Conservation (phyloP, 371 early-diverging fungal species). For the Rhizomucor miehei region DNA sequence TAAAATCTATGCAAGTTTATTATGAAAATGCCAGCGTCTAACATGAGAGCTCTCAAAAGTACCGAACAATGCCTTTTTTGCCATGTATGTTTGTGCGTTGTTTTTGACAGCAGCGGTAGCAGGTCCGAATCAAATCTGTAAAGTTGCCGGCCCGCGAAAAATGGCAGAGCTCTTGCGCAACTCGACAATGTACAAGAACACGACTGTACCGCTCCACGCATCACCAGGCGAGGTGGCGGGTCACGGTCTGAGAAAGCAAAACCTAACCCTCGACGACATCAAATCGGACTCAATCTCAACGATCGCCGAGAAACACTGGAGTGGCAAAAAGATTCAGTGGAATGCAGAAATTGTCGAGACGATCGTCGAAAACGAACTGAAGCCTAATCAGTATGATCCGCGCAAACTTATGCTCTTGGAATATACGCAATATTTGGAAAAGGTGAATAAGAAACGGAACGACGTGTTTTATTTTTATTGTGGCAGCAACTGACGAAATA, state of each 20-base stretch:
- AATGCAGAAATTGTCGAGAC: slow-evolving; percentile 53
- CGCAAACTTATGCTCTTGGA: slow-evolving; percentile 68
- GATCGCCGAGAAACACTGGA: slow-evolving; percentile 46
- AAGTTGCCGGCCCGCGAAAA: too few relatives aligned
- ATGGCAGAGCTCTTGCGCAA: too few relatives aligned
- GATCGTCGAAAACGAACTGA: slow-evolving; percentile 60
- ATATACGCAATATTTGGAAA: slow-evolving; percentile 78
- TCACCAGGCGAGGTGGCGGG: slow-evolving; percentile 34
- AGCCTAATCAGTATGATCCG: slow-evolving; percentile 43
- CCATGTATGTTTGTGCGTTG: too few relatives aligned
- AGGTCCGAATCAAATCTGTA: too few relatives aligned
- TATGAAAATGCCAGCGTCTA: too few relatives aligned
- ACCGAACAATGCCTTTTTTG: too few relatives aligned
- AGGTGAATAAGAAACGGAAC: slow-evolving; percentile 35
- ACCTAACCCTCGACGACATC: slow-evolving; percentile 51
- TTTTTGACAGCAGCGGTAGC: too few relatives aligned
- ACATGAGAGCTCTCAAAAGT: too few relatives aligned
- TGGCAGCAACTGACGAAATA: background rate
- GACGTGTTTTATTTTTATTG: background rate
- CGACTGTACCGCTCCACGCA: slow-evolving; percentile 47
- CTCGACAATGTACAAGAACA: slow-evolving; percentile 43
- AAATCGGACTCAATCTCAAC: slow-evolving; percentile 54
- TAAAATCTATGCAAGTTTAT: too few relatives aligned
- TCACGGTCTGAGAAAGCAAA: slow-evolving; percentile 28
- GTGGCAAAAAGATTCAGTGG: slow-evolving; percentile 37